These are phyloP conservation scores for Rhododendron molle DNA, from an alignment of 148 eudicot genomes.

Conservation along the genomic window DNA sequence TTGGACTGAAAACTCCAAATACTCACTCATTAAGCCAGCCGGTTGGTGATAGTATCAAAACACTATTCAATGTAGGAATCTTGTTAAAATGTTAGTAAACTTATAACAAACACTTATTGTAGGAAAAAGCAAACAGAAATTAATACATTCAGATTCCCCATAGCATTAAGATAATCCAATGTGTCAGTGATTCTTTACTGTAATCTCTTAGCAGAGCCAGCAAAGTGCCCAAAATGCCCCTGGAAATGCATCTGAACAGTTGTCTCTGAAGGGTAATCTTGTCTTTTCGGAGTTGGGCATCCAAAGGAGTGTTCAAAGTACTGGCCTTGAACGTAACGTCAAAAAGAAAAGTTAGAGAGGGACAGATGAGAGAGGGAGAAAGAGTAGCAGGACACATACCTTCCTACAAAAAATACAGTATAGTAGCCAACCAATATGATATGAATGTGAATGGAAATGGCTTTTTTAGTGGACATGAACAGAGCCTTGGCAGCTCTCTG, in stretches of 20 bases:
- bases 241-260: not conserved
- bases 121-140: conserved; percentile 7
- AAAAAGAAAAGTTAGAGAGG: conserved; percentile 10
- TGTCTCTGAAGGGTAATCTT: not conserved
- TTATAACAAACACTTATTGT: not conserved
- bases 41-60: not conserved
- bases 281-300: conserved; percentile 3
- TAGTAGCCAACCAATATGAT: conserved; percentile 30
- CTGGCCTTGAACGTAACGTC: conserved; percentile 19
- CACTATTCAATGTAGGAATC: not conserved
- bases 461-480: conserved; percentile 38
- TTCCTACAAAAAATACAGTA: not conserved
- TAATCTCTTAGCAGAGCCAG: not conserved
- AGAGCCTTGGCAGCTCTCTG: conserved; percentile 42
- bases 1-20: not conserved
- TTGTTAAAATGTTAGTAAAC: not conserved
- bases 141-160: not conserved
- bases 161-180: conserved; percentile 14
- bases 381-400: not conserved
- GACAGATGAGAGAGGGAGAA: not conserved
- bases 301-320: conserved; percentile 1
- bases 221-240: conserved; percentile 14
- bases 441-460: conserved; percentile 27
- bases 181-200: conserved; percentile 19
- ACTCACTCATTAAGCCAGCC: not conserved